Conservation (phyloP, 2,329 filamentous ascomycete species). For the Raffaelea arxii region DNA sequence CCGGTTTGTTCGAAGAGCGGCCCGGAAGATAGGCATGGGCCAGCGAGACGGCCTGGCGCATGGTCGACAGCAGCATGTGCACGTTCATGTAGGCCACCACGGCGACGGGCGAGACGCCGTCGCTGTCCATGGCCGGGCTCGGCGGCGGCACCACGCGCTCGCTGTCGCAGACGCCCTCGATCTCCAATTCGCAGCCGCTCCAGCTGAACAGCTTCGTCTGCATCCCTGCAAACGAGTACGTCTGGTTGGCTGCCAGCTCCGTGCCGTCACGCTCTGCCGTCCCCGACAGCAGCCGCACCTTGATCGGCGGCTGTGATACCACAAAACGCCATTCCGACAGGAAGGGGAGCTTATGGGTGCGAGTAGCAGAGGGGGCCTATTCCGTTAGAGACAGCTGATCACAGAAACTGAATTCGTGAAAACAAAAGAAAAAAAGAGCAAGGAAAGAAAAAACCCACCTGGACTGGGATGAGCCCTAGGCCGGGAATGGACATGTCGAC, state of each 20-base stretch:
- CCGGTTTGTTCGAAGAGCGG: no score
- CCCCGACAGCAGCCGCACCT: slow-evolving; percentile 60
- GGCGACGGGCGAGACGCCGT: slow-evolving; percentile 45
- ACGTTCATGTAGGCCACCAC: slow-evolving; percentile 71
- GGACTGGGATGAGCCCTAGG: slow-evolving; percentile 55
- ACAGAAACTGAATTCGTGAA: not conserved
- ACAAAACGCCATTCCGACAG: slow-evolving; percentile 74
- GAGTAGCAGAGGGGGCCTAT: not conserved
- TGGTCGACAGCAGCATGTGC: slow-evolving; percentile 72
- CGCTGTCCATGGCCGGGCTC: not conserved
- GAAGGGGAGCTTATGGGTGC: slow-evolving; percentile 33
- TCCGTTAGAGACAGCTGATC: not conserved
- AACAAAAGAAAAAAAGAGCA: not conserved
- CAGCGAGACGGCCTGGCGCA: slow-evolving; percentile 51
- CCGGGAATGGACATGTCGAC: slow-evolving; percentile 63
- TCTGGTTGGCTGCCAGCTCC: slow-evolving; percentile 72
- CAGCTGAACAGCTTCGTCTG: slow-evolving; percentile 89
- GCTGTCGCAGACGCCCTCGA: slow-evolving; percentile 54
- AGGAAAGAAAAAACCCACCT: slow-evolving; percentile 30
- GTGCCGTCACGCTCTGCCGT: slow-evolving; percentile 92
- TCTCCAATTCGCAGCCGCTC: slow-evolving; percentile 79
- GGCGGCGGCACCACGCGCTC: slow-evolving; percentile 42
- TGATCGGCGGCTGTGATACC: slow-evolving; percentile 41
- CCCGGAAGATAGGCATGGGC: slow-evolving; percentile 12
- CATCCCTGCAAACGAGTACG: slow-evolving; percentile 70